phyloP scores from a whole-genome alignment of 768 basidiomycete genomes.

The Cyclocybe cylindracea region DNA sequence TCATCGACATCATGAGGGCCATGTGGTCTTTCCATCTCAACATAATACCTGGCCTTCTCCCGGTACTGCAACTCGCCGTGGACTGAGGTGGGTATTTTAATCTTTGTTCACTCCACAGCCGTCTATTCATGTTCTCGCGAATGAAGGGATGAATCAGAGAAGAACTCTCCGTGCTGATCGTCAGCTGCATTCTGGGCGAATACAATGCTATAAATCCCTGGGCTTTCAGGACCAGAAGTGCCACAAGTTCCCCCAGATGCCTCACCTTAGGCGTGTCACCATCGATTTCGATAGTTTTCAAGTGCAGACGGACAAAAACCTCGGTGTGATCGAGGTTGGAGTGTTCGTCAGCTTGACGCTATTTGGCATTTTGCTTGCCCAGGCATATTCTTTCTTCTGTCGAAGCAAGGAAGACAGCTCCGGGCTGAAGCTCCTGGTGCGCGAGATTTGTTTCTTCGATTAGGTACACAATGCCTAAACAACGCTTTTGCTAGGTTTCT shows the following conservation, averaged over 20 bases:
- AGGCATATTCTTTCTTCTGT: conserved; percentile 16
- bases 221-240: no score
- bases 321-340: conserved; percentile 16
- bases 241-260: neutral
- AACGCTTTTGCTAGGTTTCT: neutral
- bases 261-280: neutral
- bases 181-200: no score
- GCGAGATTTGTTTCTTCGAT: neutral
- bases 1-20: no score
- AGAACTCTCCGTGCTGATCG: no score
- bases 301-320: conserved; percentile 5
- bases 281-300: conserved; percentile 5
- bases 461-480: neutral
- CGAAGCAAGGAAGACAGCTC: conserved; percentile 1
- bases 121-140: no score
- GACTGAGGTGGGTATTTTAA: no score
- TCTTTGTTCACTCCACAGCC: no score
- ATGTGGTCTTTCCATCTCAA: no score
- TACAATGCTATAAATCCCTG: no score
- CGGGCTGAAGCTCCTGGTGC: conserved; percentile 12
- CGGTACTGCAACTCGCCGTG: no score
- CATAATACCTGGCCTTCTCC: no score
- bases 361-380: conserved; percentile 13
- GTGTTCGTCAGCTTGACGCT: conserved; percentile 13
- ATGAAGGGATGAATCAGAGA: no score